Base-by-base conservation (phyloP, 805 yeast genomes). In the Grigorovia jiainica region DNA sequence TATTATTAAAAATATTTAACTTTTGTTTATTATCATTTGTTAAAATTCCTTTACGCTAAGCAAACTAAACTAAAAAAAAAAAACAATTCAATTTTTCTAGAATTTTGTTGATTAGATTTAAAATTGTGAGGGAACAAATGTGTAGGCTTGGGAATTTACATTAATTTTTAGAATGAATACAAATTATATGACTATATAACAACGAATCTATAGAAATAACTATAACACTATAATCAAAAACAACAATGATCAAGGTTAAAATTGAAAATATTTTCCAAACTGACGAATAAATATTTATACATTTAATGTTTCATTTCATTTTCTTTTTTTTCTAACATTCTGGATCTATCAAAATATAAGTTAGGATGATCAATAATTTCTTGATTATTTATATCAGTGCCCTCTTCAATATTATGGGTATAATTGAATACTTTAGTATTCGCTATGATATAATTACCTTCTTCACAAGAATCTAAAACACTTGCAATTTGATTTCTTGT, bases 371-470 rank as follows among this genome's bases (percentile, higher is more conserved):
- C 75, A 43, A 90, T 82, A 48, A 76, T 76, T 37, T 76, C 69
- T 45, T 75, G 79, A 44, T 77, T 82, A 15, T 63, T 60, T 3
- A 61, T 51, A 44, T 73, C 77, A 40, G 63, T 56, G 25, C 56
- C 50, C 20, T 66, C 52, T 33, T 55, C 50, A 7, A 25, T 36
- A 17, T 48, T 47, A 42, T 60, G 65, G 24, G 86, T 74, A 15
- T 76, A 61, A 54, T 89, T 97, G 62, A 86, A 85, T 3, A 86
- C 95, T 55, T 84, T 74, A 0, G 97, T 82, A 59, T 96, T 89
- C 0, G 97, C 97, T 32, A 78, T 71, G 19, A 90, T 87, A 58
- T 76, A 89, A 48, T 84, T 85, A 25, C 80, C 76, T 42, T 73
- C 72, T 38, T 72, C 73, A 36, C 82, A 80, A 42, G 82, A 76